phyloP scores from a whole-genome alignment of 257 asterid species.

The Solanum etuberosum region DNA sequence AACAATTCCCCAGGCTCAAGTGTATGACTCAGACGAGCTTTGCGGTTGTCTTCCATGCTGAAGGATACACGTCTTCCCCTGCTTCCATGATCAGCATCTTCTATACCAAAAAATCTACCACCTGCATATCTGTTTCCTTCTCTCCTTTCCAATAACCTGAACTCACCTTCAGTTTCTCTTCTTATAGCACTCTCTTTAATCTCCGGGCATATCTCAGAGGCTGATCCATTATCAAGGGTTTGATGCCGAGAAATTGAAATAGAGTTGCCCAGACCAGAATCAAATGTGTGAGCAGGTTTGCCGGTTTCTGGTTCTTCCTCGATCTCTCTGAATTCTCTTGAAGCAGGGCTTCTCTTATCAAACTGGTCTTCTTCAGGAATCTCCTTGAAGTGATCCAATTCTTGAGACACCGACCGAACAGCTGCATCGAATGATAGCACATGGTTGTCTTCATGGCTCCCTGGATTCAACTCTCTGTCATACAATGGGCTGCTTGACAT shows the following conservation, averaged over 20 bases:
- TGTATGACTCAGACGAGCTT: constrained; percentile 33
- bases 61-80: constrained; percentile 80
- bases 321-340: constrained; percentile 42
- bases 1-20: constrained; percentile 50
- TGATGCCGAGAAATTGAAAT: constrained; percentile 16
- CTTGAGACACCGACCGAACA: constrained; percentile 78
- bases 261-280: constrained; percentile 4
- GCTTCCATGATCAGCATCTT: constrained; percentile 80
- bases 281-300: constrained; percentile 17
- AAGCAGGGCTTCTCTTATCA: constrained; percentile 10
- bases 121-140: constrained; percentile 67
- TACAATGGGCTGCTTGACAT: constrained; percentile 54
- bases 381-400: constrained; percentile 56
- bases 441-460: constrained; percentile 29
- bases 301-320: constrained; percentile 50
- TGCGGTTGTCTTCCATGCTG: constrained; percentile 57
- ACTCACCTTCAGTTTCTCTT: constrained; percentile 95
- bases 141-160: constrained; percentile 81
- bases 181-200: constrained; percentile 86
- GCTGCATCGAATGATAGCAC: constrained; percentile 88
- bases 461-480: constrained; percentile 43
- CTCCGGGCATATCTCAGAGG: constrained; percentile 38
- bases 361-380: constrained; percentile 50
- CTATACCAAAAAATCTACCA: constrained; percentile 80
- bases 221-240: constrained; percentile 32